Percentiles rank a stretch among this genome's conserved stretches.
These are phyloP conservation scores for Cadophora sp. DNA, from an alignment of 2,329 filamentous ascomycete genomes.

Conservation along the genomic window DNA sequence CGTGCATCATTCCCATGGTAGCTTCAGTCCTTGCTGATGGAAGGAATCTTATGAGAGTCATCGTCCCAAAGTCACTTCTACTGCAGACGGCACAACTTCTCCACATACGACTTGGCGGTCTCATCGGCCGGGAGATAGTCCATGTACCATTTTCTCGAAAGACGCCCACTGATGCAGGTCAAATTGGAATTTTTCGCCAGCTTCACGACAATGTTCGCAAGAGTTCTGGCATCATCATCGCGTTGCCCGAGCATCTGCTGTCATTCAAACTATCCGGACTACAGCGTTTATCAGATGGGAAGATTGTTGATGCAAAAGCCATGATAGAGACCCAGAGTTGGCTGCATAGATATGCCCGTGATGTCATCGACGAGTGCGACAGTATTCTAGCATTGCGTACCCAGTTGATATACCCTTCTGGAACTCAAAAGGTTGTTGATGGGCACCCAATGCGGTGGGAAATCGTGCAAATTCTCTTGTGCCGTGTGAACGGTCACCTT, in stretches of 20 bases:
- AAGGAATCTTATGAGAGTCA: slow-evolving; percentile 48
- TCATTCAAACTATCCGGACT: slow-evolving; percentile 59
- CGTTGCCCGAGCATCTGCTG: slow-evolving; percentile 59
- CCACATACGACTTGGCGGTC: slow-evolving; percentile 50
- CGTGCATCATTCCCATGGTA: slow-evolving; percentile 61
- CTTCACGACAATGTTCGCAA: slow-evolving; percentile 49
- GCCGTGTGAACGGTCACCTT: slow-evolving; percentile 43
- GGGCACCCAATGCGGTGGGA: slow-evolving; percentile 49
- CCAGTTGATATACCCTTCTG: slow-evolving; percentile 51
- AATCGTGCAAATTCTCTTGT: slow-evolving; percentile 41
- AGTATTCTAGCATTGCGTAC: slow-evolving; percentile 47
- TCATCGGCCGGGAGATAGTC: slow-evolving; percentile 51
- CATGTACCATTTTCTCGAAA: slow-evolving; percentile 56
- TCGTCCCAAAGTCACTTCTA: slow-evolving; percentile 53
- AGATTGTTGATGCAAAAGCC: slow-evolving; percentile 45
- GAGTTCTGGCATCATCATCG: slow-evolving; percentile 52
- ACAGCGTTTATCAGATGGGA: slow-evolving; percentile 52
- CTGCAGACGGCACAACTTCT: slow-evolving; percentile 54
- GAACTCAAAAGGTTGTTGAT: slow-evolving; percentile 47
- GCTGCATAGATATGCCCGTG: slow-evolving; percentile 51
- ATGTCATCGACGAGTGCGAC: slow-evolving; percentile 60
- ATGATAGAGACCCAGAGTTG: slow-evolving; percentile 55
- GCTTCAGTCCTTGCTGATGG: slow-evolving; percentile 53
- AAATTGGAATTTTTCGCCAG: slow-evolving; percentile 44
- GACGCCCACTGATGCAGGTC: slow-evolving; percentile 43